phyloP scores from a whole-genome alignment of 1,284 basidiomycete genomes.

The Cutaneotrichosporon cutaneum region DNA sequence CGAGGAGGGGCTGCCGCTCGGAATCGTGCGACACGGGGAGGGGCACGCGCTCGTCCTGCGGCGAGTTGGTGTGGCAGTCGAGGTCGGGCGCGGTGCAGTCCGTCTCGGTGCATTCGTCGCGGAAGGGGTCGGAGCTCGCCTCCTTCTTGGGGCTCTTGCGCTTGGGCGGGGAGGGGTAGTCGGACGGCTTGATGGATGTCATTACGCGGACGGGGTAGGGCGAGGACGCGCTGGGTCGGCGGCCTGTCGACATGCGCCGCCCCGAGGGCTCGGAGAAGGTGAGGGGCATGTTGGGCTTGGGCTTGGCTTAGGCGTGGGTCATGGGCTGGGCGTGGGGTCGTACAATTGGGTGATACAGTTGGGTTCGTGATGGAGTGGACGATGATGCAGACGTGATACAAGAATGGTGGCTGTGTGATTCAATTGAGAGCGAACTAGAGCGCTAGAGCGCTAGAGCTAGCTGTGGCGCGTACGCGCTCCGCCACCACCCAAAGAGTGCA shows the following conservation, averaged over 20 bases:
- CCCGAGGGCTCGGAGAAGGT: slow-evolving; percentile 20
- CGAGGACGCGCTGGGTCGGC: slow-evolving; percentile 18
- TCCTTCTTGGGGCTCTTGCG: slow-evolving; percentile 1
- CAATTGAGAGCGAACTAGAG: too few species aligned
- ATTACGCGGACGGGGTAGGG: slow-evolving; percentile 20
- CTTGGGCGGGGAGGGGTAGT: slow-evolving; percentile 12
- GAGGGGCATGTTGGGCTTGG: slow-evolving; percentile 18
- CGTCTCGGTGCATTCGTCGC: background rate
- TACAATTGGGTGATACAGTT: background rate
- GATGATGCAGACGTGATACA: too few species aligned
- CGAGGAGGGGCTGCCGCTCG: slow-evolving; percentile 54
- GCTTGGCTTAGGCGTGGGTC: background rate
- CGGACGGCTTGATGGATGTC: slow-evolving; percentile 16
- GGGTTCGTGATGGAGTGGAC: background rate
- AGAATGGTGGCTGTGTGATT: too few species aligned
- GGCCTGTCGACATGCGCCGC: slow-evolving; percentile 4
- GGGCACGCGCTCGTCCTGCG: slow-evolving; percentile 11
- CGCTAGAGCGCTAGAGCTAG: too few species aligned
- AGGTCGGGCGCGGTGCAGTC: background rate
- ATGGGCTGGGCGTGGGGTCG: background rate
- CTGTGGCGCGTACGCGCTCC: too few species aligned
- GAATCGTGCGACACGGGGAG: slow-evolving; percentile 31
- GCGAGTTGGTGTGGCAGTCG: background rate
- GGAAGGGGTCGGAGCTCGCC: background rate
- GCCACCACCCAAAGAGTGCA: too few species aligned